phyloP scores from a whole-genome alignment of 192 early-diverging fungal species.

The Allomyces javanicus region DNA sequence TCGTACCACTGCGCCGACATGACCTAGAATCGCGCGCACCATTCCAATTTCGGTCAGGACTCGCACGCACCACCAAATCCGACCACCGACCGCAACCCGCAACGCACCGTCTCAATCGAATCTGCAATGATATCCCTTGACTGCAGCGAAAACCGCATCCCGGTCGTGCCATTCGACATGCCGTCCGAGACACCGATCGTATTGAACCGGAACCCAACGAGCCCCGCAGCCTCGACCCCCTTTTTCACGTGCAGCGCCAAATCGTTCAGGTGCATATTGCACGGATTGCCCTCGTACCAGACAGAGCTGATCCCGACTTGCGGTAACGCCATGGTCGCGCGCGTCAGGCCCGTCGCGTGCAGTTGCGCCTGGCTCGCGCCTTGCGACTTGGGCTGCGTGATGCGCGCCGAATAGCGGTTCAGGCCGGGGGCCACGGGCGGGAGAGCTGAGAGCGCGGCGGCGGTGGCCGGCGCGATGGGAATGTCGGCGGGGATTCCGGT shows the following conservation, averaged over 20 bases:
- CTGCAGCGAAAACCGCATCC: constrained; percentile 94
- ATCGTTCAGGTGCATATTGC: constrained; percentile 97
- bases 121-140: constrained; percentile 97
- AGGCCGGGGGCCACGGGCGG: constrained; percentile 7
- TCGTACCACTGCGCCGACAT: constrained; percentile 98
- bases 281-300: constrained; percentile 99
- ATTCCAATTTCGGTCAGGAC: not conserved
- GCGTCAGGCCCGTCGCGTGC: constrained; percentile 78
- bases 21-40: constrained; percentile 20
- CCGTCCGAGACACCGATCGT: constrained; percentile 95
- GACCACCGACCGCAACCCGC: not conserved
- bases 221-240: constrained; percentile 68
- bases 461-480: not conserved
- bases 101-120: constrained; percentile 81
- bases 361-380: constrained; percentile 97
- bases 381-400: constrained; percentile 86
- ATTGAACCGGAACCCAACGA: constrained; percentile 94
- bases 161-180: constrained; percentile 90
- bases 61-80: not conserved
- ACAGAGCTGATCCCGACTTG: constrained; percentile 95
- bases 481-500: too few species aligned
- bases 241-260: constrained; percentile 75
- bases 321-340: constrained; percentile 59
- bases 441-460: not conserved
- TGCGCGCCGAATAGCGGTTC: constrained; percentile 68